Base-by-base conservation (phyloP, 192 early-diverging fungal species). In the Obelidium mucronatum region DNA sequence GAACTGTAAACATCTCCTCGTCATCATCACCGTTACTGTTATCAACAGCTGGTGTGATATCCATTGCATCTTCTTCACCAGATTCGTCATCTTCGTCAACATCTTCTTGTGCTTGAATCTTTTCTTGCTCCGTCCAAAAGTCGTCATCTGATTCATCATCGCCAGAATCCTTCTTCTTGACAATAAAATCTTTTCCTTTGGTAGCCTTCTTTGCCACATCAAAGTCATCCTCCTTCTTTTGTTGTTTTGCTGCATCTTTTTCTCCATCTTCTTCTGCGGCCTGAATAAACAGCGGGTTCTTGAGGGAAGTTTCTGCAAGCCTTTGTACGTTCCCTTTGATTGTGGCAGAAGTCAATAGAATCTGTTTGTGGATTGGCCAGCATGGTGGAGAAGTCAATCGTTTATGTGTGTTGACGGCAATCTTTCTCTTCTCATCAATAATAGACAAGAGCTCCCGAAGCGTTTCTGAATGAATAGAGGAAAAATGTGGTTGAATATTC, bases 261-360 rank as follows among this genome's bases (percentile, higher is more conserved):
- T 22, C 35, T 35, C 31, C 72, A 8, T 67, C 24, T 81, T 84
- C 56, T 8, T 73, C 69, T 24, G 87, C 87, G 31, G 91, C 92
- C 76, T 88, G 91, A 61, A 98, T 83, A 76, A 92, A 95, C 54
- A 90, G 78, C 40, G 97, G 96, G 62, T 95, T 86, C 24, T 82
- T 83, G 40, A 99, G 84, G 22, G 87, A 86, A 61, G 88, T 86
- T 55, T 94, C 92, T 0, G 95, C 96, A 54, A 99, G 84, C 39
- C 89, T 83, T 78, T 89, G 82, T 36, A 99, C 95, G 42, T 93
- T 91, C 58, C 91, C 93, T 62, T 90, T 88, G 40, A 98, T 85
- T 0, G 97, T 99, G 3, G 97, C 97, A 11, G 97, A 99, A 77
- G 96, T 97, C 48, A 88, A 63, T 28, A 88, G 67, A 11, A 79